Evolutionary conservation across 1,139 yeast species (phyloP).

Genomic region (Magnusiomyces suaveolens): DNA sequence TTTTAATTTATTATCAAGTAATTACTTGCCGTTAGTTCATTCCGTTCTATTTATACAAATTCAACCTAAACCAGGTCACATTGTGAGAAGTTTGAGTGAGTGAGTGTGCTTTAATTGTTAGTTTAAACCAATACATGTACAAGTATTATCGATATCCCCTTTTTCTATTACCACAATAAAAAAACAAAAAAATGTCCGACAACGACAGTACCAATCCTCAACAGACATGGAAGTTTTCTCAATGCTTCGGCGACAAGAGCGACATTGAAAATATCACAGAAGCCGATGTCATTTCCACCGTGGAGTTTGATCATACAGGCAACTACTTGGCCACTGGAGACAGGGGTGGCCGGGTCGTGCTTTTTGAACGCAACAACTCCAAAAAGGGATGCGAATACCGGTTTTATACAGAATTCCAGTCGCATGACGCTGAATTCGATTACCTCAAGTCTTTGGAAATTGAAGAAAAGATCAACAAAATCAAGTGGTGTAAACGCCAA

Average conservation of each 20-base stretch:
- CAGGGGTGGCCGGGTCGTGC: slow-evolving; percentile 94
- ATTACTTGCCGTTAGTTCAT: too few species aligned
- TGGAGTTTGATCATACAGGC: slow-evolving; percentile 92
- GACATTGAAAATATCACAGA: slow-evolving; percentile 94
- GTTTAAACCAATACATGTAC: too few species aligned
- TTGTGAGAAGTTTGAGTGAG: too few species aligned
- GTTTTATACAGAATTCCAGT: slow-evolving; percentile 93
- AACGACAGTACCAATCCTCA: slow-evolving; percentile 26
- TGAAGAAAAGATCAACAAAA: slow-evolving; percentile 95
- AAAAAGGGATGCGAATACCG: slow-evolving; percentile 87
- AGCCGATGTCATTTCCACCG: slow-evolving; percentile 95
- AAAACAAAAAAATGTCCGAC: slow-evolving; percentile 17
- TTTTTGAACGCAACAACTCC: slow-evolving; percentile 78
- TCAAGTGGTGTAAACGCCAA: slow-evolving; percentile 87
- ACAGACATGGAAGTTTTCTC: slow-evolving; percentile 36
- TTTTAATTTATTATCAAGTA: too few species aligned
- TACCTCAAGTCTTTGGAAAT: slow-evolving; percentile 91
- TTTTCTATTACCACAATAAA: too few species aligned
- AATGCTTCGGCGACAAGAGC: slow-evolving; percentile 95
- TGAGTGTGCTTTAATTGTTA: too few species aligned
- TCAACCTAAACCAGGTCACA: too few species aligned
- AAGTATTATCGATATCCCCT: too few species aligned
- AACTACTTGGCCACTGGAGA: slow-evolving; percentile 96
- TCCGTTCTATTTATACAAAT: too few species aligned
- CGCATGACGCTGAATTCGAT: slow-evolving; percentile 96